Evolutionary conservation across 2,329 filamentous ascomycete species (phyloP).

Genomic region (Scopulariopsis brevicaulis): DNA sequence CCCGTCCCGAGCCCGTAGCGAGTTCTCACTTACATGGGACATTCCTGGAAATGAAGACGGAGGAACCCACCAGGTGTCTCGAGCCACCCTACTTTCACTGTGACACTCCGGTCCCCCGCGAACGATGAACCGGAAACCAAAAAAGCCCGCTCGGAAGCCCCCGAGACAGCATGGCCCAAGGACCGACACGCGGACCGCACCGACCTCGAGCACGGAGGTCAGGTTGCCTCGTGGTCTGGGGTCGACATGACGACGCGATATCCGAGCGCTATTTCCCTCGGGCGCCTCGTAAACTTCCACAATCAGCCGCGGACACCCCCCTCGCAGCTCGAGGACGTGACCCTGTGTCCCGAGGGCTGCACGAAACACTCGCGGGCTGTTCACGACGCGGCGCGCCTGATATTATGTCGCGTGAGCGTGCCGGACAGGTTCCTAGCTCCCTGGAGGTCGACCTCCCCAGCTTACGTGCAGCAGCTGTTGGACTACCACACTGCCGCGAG

Average conservation of each 20-base stretch:
- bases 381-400: slow-evolving; percentile 3
- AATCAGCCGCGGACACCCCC: background rate
- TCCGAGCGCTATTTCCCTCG: slow-evolving; percentile 2
- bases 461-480: background rate
- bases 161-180: background rate
- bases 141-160: background rate
- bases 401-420: background rate
- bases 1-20: background rate
- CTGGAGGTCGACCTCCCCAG: background rate
- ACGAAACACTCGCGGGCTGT: slow-evolving; percentile 6
- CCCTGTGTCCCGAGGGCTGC: slow-evolving; percentile 2
- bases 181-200: background rate
- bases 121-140: background rate
- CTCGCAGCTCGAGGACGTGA: background rate
- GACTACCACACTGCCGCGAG: background rate
- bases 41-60: background rate
- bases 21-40: background rate
- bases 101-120: background rate
- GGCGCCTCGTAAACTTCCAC: slow-evolving; percentile 1
- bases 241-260: slow-evolving; percentile 5
- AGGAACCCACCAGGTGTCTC: slow-evolving; percentile 4
- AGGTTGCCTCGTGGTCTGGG: slow-evolving; percentile 4
- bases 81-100: slow-evolving; percentile 4
- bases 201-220: slow-evolving; percentile 3
- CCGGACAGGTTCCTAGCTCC: slow-evolving; percentile 5